Base-by-base conservation (phyloP, 768 basidiomycete genomes). In the Sporobolomyces phaffii region DNA sequence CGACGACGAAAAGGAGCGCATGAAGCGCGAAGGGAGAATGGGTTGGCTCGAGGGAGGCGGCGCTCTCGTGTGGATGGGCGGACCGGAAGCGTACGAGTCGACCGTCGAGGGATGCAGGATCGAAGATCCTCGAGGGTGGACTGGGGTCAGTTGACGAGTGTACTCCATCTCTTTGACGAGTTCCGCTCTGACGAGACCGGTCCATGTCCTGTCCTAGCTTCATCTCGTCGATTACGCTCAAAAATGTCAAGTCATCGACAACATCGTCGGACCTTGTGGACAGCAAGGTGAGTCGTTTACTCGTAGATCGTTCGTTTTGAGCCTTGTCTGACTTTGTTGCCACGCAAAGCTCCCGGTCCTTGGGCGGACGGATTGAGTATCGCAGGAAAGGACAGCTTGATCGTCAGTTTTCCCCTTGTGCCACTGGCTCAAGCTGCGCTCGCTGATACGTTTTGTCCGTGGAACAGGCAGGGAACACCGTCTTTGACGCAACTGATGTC, bases 311-410 rank as follows among this genome's bases (percentile, higher is more conserved):
- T 40, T 22, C 38, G 34, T 13, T 20, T 24, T 33, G 9, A 6
- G 18, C 17, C 24, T 18, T 20, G 14, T 24, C 28, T 49, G 15
- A 34, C 22, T 26, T 57, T 5, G 0, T n/a, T 15, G 2, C 1
- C 24, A 26, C 26, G 8, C 8, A 74, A 77, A 22, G 78, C 78
- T 8, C 77, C 79, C 31, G 79, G 78, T 60, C 80, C 80, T 0
- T 74, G 80, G 47, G 80, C 79, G 3, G 79, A 80, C 57, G 80
- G 80, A 11, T 51, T 81, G 34, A 76, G 75, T 43, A 74, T 80
- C 45, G 80, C 80, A 14, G 80, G 79, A 68, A 65, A 72, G 45
- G 76, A 79, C 66, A 76, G 75, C 18, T 33, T 75, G 18, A 75
- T 81, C n/a, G 72, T 72, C 17, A 60, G 77, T 51, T 76, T 75